Evolutionary conservation across 805 yeast species (phyloP), one percentile per base, ranked within the genome.

Genomic region (Wickerhamiella cacticola): DNA sequence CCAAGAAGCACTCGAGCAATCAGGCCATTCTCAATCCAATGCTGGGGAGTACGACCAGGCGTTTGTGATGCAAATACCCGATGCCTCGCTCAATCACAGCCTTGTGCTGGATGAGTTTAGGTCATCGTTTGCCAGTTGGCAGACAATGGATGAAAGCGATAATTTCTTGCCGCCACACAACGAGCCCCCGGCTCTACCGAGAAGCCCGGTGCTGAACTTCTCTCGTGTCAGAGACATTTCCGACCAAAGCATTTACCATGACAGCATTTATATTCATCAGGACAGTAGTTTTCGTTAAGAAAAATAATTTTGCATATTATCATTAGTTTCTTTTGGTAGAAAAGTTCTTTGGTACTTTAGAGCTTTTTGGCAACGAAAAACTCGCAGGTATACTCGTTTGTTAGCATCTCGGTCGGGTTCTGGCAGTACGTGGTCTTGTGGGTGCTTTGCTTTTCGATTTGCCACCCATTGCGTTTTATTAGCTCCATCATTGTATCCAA

Each of bases 321-420:
- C n/a, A n/a, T n/a, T n/a, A n/a, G n/a, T n/a, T n/a, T n/a, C n/a
- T n/a, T n/a, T n/a, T n/a, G n/a, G n/a, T n/a, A n/a, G n/a, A n/a
- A n/a, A n/a, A n/a, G n/a, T n/a, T n/a, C n/a, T n/a, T n/a, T n/a
- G n/a, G n/a, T n/a, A n/a, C n/a, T n/a, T n/a, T n/a, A n/a, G n/a
- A n/a, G n/a, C n/a, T n/a, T n/a, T n/a, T n/a, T 25, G 21, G 80
- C 79, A 1, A 80, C 75, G 87, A 87, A 82, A 56, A 65, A 82
- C 50, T 79, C 82, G 56, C 87, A 79, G 21, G 73, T 65, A 56
- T 80, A 82, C 3, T 60, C 60, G 68, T 72, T 80, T 1, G 70
- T 66, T 0, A 82, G 81, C 55, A 79, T 62, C 1, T 76, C 61
- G 45, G 62, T 57, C 0, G 58, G 55, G 55, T 79, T 82, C 2